These are phyloP conservation scores for Daldinia eschscholtzii DNA, from an alignment of 2,329 filamentous ascomycete species.

Conservation along the genomic window DNA sequence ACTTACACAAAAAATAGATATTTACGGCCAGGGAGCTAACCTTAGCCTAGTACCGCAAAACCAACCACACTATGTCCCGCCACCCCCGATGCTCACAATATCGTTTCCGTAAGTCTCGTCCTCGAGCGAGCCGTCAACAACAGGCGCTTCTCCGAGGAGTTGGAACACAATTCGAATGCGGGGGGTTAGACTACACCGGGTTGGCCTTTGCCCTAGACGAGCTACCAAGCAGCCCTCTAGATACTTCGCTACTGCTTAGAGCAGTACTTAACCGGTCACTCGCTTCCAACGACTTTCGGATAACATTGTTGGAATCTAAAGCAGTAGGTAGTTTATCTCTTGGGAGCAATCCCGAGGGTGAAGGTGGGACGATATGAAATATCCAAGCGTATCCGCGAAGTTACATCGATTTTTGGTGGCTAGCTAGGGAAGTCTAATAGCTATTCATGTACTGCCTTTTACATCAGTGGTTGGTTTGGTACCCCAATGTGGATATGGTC, in stretches of 20 bases:
- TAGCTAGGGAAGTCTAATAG: too few relatives aligned
- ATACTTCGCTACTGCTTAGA: slow-evolving; percentile 9
- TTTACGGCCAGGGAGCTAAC: slow-evolving; percentile 6
- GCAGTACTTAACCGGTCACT: slow-evolving; percentile 23
- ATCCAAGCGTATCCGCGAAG: neutral
- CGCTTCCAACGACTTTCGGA: slow-evolving; percentile 2
- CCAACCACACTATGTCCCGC: neutral
- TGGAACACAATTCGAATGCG: slow-evolving; percentile 29
- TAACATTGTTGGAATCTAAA: slow-evolving; percentile 23
- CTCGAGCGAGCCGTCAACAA: neutral
- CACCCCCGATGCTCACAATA: neutral
- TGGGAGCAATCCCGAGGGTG: neutral
- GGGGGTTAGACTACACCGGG: neutral
- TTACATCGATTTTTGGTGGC: neutral
- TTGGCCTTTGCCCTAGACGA: slow-evolving; percentile 14
- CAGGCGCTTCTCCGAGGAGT: slow-evolving; percentile 18
- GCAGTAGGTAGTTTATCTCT: slow-evolving; percentile 17
- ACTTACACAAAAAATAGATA: too few relatives aligned
- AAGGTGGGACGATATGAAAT: neutral
- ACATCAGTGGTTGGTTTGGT: neutral
- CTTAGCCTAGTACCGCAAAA: neutral
- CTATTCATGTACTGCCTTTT: neutral
- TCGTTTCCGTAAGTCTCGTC: neutral
- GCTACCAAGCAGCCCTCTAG: neutral
- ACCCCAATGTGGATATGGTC: neutral